A percentile compares a stretch with the other conserved stretches of the same genome.
Evolutionary conservation across 2,329 filamentous ascomycete genomes (phyloP).

Genomic region (Eutypa lata): DNA sequence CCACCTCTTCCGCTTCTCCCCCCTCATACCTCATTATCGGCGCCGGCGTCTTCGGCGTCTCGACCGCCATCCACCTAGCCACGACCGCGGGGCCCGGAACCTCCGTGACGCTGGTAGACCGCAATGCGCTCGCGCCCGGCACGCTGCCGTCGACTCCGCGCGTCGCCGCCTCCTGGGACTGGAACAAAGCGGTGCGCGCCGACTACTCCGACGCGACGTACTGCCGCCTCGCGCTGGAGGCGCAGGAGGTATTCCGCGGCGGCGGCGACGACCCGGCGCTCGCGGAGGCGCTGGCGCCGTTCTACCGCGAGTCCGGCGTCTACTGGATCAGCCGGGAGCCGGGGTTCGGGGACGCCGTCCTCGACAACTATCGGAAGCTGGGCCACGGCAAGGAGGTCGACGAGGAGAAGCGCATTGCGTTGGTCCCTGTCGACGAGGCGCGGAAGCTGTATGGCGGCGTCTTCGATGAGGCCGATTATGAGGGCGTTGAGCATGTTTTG

Average conservation of each 20-base stretch:
- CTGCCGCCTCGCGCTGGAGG: slow-evolving; percentile 62
- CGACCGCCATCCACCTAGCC: slow-evolving; percentile 62
- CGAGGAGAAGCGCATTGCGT: slow-evolving; percentile 36
- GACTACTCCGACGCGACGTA: slow-evolving; percentile 66
- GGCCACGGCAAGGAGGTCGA: slow-evolving; percentile 32
- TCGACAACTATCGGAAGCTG: slow-evolving; percentile 27
- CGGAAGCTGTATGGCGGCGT: slow-evolving; percentile 45
- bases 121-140: slow-evolving; percentile 38
- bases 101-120: slow-evolving; percentile 56
- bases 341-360: slow-evolving; percentile 30
- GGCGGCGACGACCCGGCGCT: slow-evolving; percentile 22
- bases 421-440: slow-evolving; percentile 46
- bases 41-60: slow-evolving; percentile 63
- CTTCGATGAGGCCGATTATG: slow-evolving; percentile 52
- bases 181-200: slow-evolving; percentile 69
- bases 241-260: slow-evolving; percentile 51
- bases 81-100: slow-evolving; percentile 43
- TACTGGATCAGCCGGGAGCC: slow-evolving; percentile 32
- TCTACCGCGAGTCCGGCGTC: slow-evolving; percentile 51
- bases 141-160: slow-evolving; percentile 35
- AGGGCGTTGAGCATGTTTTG: slow-evolving; percentile 48
- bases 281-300: slow-evolving; percentile 31
- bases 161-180: slow-evolving; percentile 66
- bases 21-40: slow-evolving; percentile 57
- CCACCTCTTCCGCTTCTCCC: background rate